Conservation (phyloP, 2,329 filamentous ascomycete species). For the Curvularia sp. region DNA sequence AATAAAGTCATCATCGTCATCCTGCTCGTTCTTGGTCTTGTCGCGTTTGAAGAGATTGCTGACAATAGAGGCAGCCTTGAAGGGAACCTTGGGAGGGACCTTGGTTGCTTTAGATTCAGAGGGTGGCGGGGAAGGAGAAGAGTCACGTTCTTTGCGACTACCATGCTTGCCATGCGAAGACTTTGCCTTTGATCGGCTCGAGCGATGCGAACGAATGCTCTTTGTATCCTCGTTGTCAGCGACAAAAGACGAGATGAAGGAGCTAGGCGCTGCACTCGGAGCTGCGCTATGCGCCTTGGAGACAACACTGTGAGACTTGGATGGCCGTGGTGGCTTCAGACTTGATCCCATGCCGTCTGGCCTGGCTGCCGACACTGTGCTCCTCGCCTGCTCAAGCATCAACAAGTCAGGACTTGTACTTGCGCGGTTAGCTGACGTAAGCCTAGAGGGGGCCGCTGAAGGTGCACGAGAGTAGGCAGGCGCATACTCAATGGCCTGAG, state of each 20-base stretch:
- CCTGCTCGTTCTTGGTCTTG: constrained; percentile 34
- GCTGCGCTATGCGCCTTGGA: constrained; percentile 16
- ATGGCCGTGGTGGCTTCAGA: constrained; percentile 16
- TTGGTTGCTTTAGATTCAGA: constrained; percentile 32
- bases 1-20: constrained; percentile 40
- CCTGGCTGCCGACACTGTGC: constrained; percentile 25
- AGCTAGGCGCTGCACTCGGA: constrained; percentile 38
- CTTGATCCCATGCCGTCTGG: constrained; percentile 24
- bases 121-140: constrained; percentile 35
- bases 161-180: constrained; percentile 40
- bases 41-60: constrained; percentile 49
- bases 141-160: constrained; percentile 31
- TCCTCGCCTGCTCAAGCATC: constrained; percentile 32
- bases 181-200: constrained; percentile 44
- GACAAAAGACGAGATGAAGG: constrained; percentile 49
- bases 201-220: constrained; percentile 42
- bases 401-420: constrained; percentile 41
- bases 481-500: constrained; percentile 44
- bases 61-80: constrained; percentile 43
- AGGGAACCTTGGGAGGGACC: constrained; percentile 28
- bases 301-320: constrained; percentile 21
- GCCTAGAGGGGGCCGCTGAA: constrained; percentile 33
- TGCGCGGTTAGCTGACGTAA: constrained; percentile 37
- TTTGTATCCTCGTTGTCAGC: constrained; percentile 39
- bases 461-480: constrained; percentile 42